A percentile compares a stretch with the other conserved stretches of the same genome.
Evolutionary conservation across 2,329 filamentous ascomycete species (phyloP).

Genomic region (Aspergillus neotritici): DNA sequence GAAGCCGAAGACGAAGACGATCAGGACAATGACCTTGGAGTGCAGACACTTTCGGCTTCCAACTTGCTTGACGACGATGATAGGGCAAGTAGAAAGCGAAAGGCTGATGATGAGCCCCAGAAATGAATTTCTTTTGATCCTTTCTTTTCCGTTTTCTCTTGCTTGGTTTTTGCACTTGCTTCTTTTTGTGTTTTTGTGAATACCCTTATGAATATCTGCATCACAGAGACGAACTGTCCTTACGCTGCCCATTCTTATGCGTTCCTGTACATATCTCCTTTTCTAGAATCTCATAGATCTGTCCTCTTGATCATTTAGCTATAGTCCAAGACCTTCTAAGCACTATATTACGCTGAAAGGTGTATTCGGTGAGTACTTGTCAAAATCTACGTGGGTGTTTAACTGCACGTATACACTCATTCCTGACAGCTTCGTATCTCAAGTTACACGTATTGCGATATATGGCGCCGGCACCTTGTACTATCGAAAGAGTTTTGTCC

Average conservation of each 20-base stretch:
- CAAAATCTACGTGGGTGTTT: too few species aligned
- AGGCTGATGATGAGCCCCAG: slow-evolving; percentile 26
- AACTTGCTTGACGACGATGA: slow-evolving; percentile 23
- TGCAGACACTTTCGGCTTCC: slow-evolving; percentile 30
- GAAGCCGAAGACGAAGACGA: slow-evolving; percentile 33
- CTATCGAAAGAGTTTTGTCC: too few species aligned
- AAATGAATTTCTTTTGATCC: slow-evolving; percentile 4
- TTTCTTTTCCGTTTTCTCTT: too few species aligned
- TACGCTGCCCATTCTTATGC: background rate
- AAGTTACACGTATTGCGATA: too few species aligned
- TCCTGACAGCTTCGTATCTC: too few species aligned
- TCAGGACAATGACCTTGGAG: slow-evolving; percentile 26
- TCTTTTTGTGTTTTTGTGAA: slow-evolving; percentile 12
- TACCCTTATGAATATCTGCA: slow-evolving; percentile 6
- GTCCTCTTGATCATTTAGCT: background rate
- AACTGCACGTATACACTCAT: too few species aligned
- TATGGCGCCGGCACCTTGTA: too few species aligned
- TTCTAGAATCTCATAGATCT: background rate
- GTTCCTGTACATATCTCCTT: too few species aligned
- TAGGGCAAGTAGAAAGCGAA: slow-evolving; percentile 22
- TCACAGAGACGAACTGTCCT: background rate
- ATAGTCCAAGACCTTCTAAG: background rate
- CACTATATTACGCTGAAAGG: too few species aligned
- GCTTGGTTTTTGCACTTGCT: slow-evolving; percentile 5
- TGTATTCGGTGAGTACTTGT: too few species aligned